Evolutionary conservation across 352 stramenopile species (phyloP), one percentile per base, ranked within the genome.

Genomic region (Phytophthora tubulina): DNA sequence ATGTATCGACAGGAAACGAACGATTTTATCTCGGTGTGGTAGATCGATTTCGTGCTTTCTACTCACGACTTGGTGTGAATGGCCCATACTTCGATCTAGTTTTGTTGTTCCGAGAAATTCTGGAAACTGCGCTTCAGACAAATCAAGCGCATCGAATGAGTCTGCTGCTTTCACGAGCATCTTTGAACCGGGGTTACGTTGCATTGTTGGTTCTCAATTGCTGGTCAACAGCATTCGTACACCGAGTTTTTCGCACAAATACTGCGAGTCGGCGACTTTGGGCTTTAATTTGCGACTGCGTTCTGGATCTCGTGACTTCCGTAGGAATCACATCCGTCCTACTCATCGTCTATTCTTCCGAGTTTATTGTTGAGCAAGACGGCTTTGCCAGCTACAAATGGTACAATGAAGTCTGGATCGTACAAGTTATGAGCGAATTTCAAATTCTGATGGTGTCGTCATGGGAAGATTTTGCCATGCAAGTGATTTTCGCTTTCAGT

Each of bases 361-460:
- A 77, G 1, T 73, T 68, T 15, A 61, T 73, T 8, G 39, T 55
- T 3, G 32, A 55, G 4, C 4, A 27, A 1, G 33, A 38, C 7
- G 38, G 21, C 9, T 61, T 61, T 33, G 36, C 53, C 9, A 5
- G 38, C 2, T 5, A 2, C 8, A 50, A 38, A 11, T 50, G 53
- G 53, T 61, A 61, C 30, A 36, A 61, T 35, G 72, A 79, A 8
- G 27, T 51, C 0, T 79, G 66, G 65, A 9, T 66, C 1, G 41
- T 72, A 3, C 50, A 78, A 27, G 46, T 51, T 1, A 71, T 72
- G 11, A 76, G 66, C 41, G 74, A 81, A 49, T 76, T 73, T 21
- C 62, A 80, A 7, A 45, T 86, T 11, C 35, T 84, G 4, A 32
- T 88, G 14, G 67, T 90, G 4, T 44, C 35, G 4, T 87, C 80